Conservation (phyloP, 2,329 filamentous ascomycete species). For the Ophiosphaerella korrae region DNA sequence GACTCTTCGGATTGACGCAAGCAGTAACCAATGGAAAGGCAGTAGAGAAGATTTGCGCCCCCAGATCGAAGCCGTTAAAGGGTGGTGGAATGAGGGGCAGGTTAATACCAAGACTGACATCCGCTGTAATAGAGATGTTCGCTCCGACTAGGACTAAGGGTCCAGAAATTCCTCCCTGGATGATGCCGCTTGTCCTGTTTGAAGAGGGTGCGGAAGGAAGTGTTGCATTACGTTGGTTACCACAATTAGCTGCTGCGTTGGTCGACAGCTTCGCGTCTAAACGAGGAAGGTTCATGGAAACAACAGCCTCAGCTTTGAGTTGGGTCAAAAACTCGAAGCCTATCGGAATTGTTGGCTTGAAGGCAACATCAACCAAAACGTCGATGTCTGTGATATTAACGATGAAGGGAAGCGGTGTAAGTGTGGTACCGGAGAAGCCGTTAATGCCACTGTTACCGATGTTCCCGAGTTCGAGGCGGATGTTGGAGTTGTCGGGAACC, state of each 20-base stretch:
- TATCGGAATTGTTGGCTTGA: slow-evolving; percentile 42
- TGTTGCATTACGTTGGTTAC: slow-evolving; percentile 5
- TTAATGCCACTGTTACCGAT: slow-evolving; percentile 27
- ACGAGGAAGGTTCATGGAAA: slow-evolving; percentile 40
- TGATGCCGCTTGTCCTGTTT: slow-evolving; percentile 4
- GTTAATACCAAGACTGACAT: slow-evolving; percentile 23
- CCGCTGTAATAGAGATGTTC: slow-evolving; percentile 28
- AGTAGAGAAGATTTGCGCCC: slow-evolving; percentile 27
- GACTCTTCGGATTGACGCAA: slow-evolving; percentile 18
- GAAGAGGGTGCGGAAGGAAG: background rate
- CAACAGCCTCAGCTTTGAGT: slow-evolving; percentile 31
- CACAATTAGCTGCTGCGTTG: slow-evolving; percentile 26
- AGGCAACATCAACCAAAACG: slow-evolving; percentile 34
- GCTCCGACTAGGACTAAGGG: slow-evolving; percentile 32
- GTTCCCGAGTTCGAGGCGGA: slow-evolving; percentile 35
- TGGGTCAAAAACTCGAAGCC: slow-evolving; percentile 41
- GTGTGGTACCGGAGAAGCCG: slow-evolving; percentile 35
- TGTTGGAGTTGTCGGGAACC: slow-evolving; percentile 37
- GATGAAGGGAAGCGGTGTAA: slow-evolving; percentile 42
- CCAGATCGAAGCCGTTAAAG: slow-evolving; percentile 14
- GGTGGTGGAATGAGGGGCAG: slow-evolving; percentile 27
- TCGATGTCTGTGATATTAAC: slow-evolving; percentile 33
- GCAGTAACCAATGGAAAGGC: slow-evolving; percentile 23
- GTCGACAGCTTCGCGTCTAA: slow-evolving; percentile 36
- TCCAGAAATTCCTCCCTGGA: slow-evolving; percentile 1